phyloP scores from a whole-genome alignment of 352 stramenopile genomes.

The Pseudoperonospora humuli region DNA sequence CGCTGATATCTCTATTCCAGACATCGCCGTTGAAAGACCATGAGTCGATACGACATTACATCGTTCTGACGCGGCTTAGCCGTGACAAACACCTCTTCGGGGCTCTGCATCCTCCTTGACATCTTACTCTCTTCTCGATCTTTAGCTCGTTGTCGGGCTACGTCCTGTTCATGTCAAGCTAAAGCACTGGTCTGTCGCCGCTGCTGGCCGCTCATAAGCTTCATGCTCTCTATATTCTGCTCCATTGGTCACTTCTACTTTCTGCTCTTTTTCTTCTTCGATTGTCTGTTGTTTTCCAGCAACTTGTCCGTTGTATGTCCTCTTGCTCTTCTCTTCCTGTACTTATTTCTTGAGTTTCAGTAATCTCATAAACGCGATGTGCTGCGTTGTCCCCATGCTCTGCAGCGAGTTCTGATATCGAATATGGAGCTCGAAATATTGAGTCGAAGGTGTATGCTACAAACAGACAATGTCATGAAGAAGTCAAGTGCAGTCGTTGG shows the following conservation, averaged over 20 bases:
- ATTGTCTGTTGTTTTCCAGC: slow-evolving; percentile 25
- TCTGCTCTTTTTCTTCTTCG: slow-evolving; percentile 25
- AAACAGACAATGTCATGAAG: too few species aligned
- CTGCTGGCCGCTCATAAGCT: slow-evolving; percentile 34
- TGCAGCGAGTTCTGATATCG: slow-evolving; percentile 57
- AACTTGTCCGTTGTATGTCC: slow-evolving; percentile 31
- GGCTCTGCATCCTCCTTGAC: slow-evolving; percentile 15
- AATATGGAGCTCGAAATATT: slow-evolving; percentile 32
- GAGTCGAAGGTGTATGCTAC: too few species aligned
- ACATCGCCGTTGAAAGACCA: slow-evolving; percentile 13
- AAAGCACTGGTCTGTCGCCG: slow-evolving; percentile 30
- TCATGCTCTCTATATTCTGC: slow-evolving; percentile 37
- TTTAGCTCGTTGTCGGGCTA: slow-evolving; percentile 17
- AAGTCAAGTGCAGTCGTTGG: too few species aligned
- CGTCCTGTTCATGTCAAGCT: slow-evolving; percentile 31
- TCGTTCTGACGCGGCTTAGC: slow-evolving; percentile 33
- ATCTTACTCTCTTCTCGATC: slow-evolving; percentile 24
- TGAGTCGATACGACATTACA: slow-evolving; percentile 45
- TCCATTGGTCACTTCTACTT: slow-evolving; percentile 33
- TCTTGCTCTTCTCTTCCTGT: slow-evolving; percentile 47
- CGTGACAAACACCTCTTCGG: slow-evolving; percentile 39
- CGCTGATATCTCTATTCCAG: slow-evolving; percentile 9
- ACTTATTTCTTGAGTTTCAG: slow-evolving; percentile 44
- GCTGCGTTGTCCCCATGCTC: slow-evolving; percentile 52
- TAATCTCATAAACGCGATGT: slow-evolving; percentile 47